These are phyloP conservation scores for Dictyostelium gargantuum DNA, from an alignment of 208 protist genomes.

Conservation along the genomic window DNA sequence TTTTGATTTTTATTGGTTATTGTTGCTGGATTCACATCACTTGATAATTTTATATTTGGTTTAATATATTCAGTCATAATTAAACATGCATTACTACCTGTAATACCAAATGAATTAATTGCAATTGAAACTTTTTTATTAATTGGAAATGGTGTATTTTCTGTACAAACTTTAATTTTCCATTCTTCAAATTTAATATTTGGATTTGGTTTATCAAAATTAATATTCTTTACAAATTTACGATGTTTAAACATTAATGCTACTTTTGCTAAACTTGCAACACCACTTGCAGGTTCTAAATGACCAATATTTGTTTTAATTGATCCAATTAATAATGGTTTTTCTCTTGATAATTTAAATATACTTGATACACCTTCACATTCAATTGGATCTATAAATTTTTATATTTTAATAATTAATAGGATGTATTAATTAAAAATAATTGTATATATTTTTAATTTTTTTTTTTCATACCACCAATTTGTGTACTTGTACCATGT, in stretches of 20 bases:
- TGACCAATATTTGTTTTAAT: conserved; percentile 76
- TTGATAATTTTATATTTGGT: too few relatives aligned
- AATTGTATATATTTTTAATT: not conserved
- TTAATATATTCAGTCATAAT: not conserved
- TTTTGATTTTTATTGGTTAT: not conserved
- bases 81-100: not conserved
- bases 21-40: too few relatives aligned
- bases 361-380: conserved; percentile 39
- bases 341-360: not conserved
- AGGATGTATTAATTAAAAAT: too few relatives aligned
- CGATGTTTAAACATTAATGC: conserved; percentile 60
- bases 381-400: conserved; percentile 85
- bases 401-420: too few relatives aligned
- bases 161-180: not conserved
- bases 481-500: conserved; percentile 83
- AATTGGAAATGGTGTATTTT: not conserved
- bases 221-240: conserved; percentile 2
- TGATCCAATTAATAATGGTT: not conserved
- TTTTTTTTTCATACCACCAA: too few relatives aligned
- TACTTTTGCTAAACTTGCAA: conserved; percentile 72
- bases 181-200: conserved; percentile 7
- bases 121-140: not conserved
- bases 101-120: not conserved
- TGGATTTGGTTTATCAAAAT: conserved; percentile 25
- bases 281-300: conserved; percentile 63